Evolutionary conservation across 176 grass and related monocot genomes (phyloP).

Genomic region (Aechmea fasciata): DNA sequence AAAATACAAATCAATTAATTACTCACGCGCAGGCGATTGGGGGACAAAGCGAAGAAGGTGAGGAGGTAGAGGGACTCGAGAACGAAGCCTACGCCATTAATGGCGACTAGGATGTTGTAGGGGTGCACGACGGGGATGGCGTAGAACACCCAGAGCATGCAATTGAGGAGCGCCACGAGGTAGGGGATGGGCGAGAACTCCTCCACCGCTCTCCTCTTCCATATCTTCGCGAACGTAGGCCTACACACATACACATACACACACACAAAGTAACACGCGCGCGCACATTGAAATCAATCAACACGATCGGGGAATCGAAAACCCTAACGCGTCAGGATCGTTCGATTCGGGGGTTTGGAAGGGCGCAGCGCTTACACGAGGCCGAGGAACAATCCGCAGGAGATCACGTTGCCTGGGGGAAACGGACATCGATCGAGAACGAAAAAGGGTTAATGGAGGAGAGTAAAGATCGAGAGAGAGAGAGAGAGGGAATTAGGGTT

Average conservation of each 20-base stretch:
- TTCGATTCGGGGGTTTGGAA: no score
- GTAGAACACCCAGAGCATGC: constrained; percentile 75
- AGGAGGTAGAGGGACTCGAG: constrained; percentile 52
- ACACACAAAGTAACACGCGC: background rate
- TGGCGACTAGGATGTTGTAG: constrained; percentile 67
- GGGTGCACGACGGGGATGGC: constrained; percentile 76
- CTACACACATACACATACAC: constrained; percentile 25
- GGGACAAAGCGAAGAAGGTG: constrained; percentile 45
- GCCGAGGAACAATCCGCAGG: constrained; percentile 72
- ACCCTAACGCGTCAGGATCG: background rate
- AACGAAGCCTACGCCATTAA: constrained; percentile 59
- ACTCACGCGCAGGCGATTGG: constrained; percentile 31
- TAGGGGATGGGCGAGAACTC: constrained; percentile 64
- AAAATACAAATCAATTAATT: background rate
- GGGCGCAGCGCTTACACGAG: constrained; percentile 35
- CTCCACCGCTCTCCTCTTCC: constrained; percentile 45
- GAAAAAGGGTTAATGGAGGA: no score
- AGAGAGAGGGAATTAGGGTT: background rate
- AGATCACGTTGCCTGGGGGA: constrained; percentile 59
- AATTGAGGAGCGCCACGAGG: constrained; percentile 90
- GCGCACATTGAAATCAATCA: constrained; percentile 6
- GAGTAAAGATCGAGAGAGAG: background rate
- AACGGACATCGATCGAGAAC: no score
- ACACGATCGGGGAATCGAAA: background rate
- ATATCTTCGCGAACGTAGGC: constrained; percentile 51